A percentile compares a stretch with the other conserved stretches of the same genome.
phyloP scores from a whole-genome alignment of 352 stramenopile species.

The Phytophthora podocarpi region DNA sequence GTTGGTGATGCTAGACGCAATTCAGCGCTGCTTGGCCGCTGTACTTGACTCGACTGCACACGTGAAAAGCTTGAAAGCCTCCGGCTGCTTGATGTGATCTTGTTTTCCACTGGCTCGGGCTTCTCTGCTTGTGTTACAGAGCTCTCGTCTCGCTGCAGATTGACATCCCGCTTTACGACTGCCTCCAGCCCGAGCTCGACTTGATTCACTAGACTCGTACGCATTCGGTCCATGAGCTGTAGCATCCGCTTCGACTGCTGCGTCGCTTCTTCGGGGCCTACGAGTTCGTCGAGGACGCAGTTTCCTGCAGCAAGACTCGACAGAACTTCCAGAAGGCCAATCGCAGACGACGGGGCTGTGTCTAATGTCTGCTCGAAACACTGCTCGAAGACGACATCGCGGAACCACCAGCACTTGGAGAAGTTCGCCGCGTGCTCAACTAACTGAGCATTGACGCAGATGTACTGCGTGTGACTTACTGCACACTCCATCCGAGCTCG shows the following conservation, averaged over 20 bases:
- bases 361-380: slow-evolving; percentile 27
- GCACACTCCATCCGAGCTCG: slow-evolving; percentile 48
- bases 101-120: slow-evolving; percentile 9
- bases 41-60: slow-evolving; percentile 19
- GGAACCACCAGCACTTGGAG: slow-evolving; percentile 65
- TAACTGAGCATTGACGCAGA: slow-evolving; percentile 29
- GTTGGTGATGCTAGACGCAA: slow-evolving; percentile 30
- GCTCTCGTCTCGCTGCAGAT: slow-evolving; percentile 18
- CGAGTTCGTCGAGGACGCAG: slow-evolving; percentile 42
- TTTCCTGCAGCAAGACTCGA: slow-evolving; percentile 27
- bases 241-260: slow-evolving; percentile 23
- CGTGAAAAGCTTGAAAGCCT: slow-evolving; percentile 27
- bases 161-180: slow-evolving; percentile 19
- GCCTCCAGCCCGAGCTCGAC: slow-evolving; percentile 40
- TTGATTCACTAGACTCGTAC: slow-evolving; percentile 21
- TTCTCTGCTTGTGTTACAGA: not conserved
- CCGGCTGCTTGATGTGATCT: slow-evolving; percentile 14
- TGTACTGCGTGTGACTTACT: slow-evolving; percentile 50
- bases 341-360: slow-evolving; percentile 3
- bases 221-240: slow-evolving; percentile 34
- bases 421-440: slow-evolving; percentile 39
- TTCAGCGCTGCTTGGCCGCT: slow-evolving; percentile 24
- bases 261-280: slow-evolving; percentile 36
- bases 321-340: slow-evolving; percentile 40
- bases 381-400: slow-evolving; percentile 35